A percentile compares a stretch with the other conserved stretches of the same genome.
Evolutionary conservation across 2,329 filamentous ascomycete species (phyloP).

Genomic region (Colletotrichum viniferum): DNA sequence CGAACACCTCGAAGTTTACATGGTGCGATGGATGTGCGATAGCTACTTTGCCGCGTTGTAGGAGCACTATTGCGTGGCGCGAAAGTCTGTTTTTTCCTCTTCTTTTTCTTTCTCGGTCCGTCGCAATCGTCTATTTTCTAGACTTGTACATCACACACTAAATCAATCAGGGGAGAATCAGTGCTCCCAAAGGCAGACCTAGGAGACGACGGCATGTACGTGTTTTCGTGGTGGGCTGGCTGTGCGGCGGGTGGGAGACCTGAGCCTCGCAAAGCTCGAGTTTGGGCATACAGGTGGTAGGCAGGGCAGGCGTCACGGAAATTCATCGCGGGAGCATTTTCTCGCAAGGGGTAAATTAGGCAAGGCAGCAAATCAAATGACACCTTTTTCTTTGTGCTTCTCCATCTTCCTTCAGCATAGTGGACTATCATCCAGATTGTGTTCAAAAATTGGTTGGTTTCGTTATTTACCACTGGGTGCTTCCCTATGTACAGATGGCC

Average conservation of each 20-base stretch:
- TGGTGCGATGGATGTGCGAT: not conserved
- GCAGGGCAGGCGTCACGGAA: not conserved
- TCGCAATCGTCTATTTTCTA: not conserved
- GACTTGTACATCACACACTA: slow-evolving; percentile 7
- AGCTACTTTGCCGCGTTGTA: not conserved
- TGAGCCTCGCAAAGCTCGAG: not conserved
- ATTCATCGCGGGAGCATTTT: not conserved
- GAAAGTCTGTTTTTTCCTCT: not conserved
- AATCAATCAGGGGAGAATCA: not conserved
- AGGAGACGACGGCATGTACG: not conserved
- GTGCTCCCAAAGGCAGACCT: not conserved
- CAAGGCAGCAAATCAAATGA: not conserved
- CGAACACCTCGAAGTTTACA: not conserved
- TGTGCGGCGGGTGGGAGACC: not conserved
- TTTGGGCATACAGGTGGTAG: not conserved
- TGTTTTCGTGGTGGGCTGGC: not conserved
- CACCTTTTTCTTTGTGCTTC: not conserved
- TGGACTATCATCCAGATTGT: not conserved
- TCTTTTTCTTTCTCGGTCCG: not conserved
- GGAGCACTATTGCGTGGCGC: not conserved
- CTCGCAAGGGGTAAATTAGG: not conserved
- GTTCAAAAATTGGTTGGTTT: not conserved
- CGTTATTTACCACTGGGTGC: not conserved
- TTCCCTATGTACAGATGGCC: not conserved
- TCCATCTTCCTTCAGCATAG: not conserved